Conservation (phyloP, 805 yeast species). For the Candida taoyuanica region DNA sequence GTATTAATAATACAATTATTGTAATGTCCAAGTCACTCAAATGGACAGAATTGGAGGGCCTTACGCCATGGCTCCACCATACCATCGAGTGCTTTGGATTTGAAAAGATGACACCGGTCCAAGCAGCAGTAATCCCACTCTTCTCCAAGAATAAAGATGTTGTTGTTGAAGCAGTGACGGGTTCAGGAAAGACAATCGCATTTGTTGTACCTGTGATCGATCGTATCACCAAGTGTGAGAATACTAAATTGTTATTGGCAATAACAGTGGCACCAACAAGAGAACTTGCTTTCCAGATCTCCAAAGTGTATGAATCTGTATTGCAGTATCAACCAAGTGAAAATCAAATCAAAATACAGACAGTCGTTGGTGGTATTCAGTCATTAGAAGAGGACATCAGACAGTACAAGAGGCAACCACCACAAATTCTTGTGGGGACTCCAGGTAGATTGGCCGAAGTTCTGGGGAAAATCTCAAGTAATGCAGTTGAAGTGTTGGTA, state of each 20-base stretch:
- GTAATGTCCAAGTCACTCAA: slow-evolving; percentile 40
- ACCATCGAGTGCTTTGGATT: slow-evolving; percentile 76
- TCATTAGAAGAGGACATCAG: slow-evolving; percentile 70
- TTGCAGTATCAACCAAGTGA: slow-evolving; percentile 54
- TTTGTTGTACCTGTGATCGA: slow-evolving; percentile 81
- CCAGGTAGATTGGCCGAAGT: slow-evolving; percentile 88
- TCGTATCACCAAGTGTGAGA: slow-evolving; percentile 40
- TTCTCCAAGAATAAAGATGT: slow-evolving; percentile 85
- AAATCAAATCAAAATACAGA: slow-evolving; percentile 47
- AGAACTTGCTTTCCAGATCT: slow-evolving; percentile 68
- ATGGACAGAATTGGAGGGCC: slow-evolving; percentile 55
- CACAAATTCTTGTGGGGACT: slow-evolving; percentile 83
- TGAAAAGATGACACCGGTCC: slow-evolving; percentile 90
- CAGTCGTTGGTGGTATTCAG: slow-evolving; percentile 59
- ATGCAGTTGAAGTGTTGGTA: slow-evolving; percentile 66
- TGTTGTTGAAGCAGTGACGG: slow-evolving; percentile 95
- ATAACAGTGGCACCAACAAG: slow-evolving; percentile 66
- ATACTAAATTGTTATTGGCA: slow-evolving; percentile 56
- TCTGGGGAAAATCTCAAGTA: slow-evolving; percentile 53
- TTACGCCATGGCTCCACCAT: slow-evolving; percentile 64
- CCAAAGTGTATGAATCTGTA: slow-evolving; percentile 56
- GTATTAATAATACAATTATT: no score
- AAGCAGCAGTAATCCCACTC: slow-evolving; percentile 89
- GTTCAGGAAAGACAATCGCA: slow-evolving; percentile 96
- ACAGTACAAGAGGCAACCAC: slow-evolving; percentile 45